Evolutionary conservation across 805 yeast genomes (phyloP).

Genomic region (Wickerhamomyces subpelliculosus): DNA sequence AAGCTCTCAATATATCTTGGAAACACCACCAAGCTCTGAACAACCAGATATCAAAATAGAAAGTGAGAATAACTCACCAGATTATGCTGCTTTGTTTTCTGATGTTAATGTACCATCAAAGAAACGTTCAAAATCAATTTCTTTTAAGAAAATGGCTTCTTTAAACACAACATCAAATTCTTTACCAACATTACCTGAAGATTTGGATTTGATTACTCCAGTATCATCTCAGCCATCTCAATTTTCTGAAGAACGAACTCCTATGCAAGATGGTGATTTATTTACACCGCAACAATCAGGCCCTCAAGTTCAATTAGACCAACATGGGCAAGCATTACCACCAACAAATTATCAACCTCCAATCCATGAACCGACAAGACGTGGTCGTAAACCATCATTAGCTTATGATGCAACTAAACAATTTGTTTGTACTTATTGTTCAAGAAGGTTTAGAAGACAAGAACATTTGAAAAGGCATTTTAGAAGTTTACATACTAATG

Average conservation of each 20-base stretch:
- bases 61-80: conserved; percentile 14
- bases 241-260: too few species aligned
- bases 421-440: conserved; percentile 58
- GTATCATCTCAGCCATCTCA: too few species aligned
- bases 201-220: too few species aligned
- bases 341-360: conserved; percentile 2
- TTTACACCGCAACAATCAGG: too few species aligned
- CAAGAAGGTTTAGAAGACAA: conserved; percentile 62
- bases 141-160: conserved; percentile 7
- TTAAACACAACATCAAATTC: neutral
- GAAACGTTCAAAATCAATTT: conserved; percentile 10
- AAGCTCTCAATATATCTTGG: neutral
- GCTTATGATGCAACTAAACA: conserved; percentile 51
- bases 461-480: conserved; percentile 74
- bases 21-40: neutral
- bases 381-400: conserved; percentile 61
- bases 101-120: conserved; percentile 14
- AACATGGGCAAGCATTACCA: too few species aligned
- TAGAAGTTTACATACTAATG: conserved; percentile 65
- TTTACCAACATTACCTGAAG: conserved; percentile 6
- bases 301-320: too few species aligned
- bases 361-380: conserved; percentile 30
- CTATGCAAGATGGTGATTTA: too few species aligned
- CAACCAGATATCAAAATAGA: neutral
- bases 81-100: conserved; percentile 21